Evolutionary conservation across 805 yeast genomes (phyloP), one percentile per base, ranked within the genome.

Genomic region (Candida awuae): DNA sequence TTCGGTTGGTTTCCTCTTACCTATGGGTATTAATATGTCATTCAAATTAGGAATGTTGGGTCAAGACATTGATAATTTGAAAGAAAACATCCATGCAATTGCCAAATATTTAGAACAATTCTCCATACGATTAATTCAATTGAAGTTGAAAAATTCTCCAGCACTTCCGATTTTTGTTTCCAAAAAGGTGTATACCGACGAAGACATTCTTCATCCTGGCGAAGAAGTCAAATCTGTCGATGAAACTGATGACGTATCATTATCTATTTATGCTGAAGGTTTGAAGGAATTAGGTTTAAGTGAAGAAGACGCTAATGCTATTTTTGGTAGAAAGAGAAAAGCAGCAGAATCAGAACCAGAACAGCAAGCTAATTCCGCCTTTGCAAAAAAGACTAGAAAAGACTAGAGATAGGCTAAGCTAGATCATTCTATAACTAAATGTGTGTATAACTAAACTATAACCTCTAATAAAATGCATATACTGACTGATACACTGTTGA

Each of bases 111-210:
- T 86, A 46, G 50, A 54, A 18, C 34, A 31, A 21, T 63, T 62
- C 27, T 60, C 60, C 29, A 70, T 75, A 55, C 81, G 77, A 61
- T 73, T 73, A 28, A 64, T 80, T 25, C 75, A 72, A 53, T 57
- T 84, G 45, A 86, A 86, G 65, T 70, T 90, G 10, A 64, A 68
- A 41, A 59, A 62, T 30, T 84, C 95, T 16, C 95, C 96, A 16
- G 74, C 88, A 8, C 66, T 92, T 51, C 97, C 99, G 32, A 67
- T 92, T 43, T 92, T 68, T 62, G 75, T 79, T 54, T 67, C 81
- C 33, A 80, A 81, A 22, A 69, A 67, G 47, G 55, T 80, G 37
- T 71, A 61, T 54, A 51, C 56, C 27, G 41, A 73, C 18, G 64
- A 62, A 29, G 84, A 79, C 51, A 61, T 73, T 29, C 58, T 62